These are phyloP conservation scores for Aspergillus niger DNA, from an alignment of 2,329 filamentous ascomycete species.

Conservation along the genomic window DNA sequence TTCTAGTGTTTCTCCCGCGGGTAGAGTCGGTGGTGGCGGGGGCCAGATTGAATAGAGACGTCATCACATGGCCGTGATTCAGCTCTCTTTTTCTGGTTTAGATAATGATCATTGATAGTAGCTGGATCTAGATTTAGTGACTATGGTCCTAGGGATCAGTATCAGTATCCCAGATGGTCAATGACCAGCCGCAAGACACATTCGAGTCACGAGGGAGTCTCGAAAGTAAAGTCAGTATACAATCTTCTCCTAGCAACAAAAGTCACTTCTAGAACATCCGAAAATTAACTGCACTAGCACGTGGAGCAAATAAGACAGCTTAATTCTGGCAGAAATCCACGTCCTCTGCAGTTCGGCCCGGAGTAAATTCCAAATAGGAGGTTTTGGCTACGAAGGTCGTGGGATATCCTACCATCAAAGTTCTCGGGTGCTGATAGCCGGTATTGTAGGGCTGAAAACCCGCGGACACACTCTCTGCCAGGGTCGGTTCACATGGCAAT, in stretches of 20 bases:
- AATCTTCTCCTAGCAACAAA: no score
- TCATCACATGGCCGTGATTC: neutral
- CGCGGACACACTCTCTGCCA: neutral
- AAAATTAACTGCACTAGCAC: neutral
- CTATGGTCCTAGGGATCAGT: no score
- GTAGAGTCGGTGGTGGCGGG: neutral
- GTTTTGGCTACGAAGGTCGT: neutral
- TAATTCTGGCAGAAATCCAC: neutral
- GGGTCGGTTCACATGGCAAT: neutral
- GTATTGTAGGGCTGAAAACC: slow-evolving; percentile 1
- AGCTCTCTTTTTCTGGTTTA: no score
- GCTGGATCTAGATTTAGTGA: no score
- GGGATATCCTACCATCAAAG: neutral
- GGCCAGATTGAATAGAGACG: neutral
- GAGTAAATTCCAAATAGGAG: neutral
- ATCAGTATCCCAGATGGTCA: neutral
- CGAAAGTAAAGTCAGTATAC: neutral
- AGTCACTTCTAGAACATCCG: neutral
- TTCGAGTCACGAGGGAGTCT: neutral
- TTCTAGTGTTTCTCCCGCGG: neutral
- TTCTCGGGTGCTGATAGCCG: neutral
- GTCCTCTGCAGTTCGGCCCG: neutral
- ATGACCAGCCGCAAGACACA: neutral
- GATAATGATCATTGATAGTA: no score
- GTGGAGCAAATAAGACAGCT: neutral